Percentiles rank a stretch among this genome's conserved stretches.
Conservation (phyloP, 1,284 basidiomycete species). For the Ustilago esculenta region DNA sequence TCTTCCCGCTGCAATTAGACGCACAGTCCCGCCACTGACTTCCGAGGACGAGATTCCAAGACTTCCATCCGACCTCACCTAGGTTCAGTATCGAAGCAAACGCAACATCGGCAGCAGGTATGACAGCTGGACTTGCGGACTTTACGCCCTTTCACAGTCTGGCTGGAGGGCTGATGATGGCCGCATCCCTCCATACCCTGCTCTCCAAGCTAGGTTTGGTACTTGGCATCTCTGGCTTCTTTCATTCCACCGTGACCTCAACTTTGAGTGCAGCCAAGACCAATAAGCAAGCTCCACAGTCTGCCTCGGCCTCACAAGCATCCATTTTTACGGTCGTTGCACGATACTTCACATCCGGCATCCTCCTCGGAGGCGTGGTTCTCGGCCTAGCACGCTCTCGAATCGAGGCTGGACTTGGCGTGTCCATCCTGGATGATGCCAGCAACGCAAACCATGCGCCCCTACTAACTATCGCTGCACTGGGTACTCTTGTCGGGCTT, state of each 20-base stretch:
- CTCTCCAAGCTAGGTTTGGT: slow-evolving; percentile 53
- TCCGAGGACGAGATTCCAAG: no score
- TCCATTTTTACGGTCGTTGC: slow-evolving; percentile 29
- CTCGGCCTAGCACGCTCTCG: slow-evolving; percentile 33
- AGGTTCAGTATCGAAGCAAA: no score
- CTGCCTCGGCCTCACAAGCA: slow-evolving; percentile 7
- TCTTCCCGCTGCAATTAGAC: no score
- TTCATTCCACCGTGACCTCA: slow-evolving; percentile 48
- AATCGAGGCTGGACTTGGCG: slow-evolving; percentile 46
- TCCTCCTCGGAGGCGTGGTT: slow-evolving; percentile 54
- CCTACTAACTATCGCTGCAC: slow-evolving; percentile 9
- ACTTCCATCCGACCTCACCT: no score
- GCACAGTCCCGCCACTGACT: no score
- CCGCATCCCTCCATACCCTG: slow-evolving; percentile 52
- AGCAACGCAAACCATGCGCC: neutral
- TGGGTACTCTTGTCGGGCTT: slow-evolving; percentile 54
- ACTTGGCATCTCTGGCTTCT: slow-evolving; percentile 63
- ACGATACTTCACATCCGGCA: slow-evolving; percentile 47
- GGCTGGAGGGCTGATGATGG: slow-evolving; percentile 63
- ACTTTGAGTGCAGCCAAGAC: neutral
- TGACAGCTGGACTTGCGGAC: slow-evolving; percentile 20
- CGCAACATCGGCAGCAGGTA: neutral
- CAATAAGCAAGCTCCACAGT: neutral
- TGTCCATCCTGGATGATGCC: slow-evolving; percentile 50
- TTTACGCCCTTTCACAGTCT: slow-evolving; percentile 58